Base-by-base conservation (phyloP, 805 yeast species). In the Wickerhamomyces alni region DNA sequence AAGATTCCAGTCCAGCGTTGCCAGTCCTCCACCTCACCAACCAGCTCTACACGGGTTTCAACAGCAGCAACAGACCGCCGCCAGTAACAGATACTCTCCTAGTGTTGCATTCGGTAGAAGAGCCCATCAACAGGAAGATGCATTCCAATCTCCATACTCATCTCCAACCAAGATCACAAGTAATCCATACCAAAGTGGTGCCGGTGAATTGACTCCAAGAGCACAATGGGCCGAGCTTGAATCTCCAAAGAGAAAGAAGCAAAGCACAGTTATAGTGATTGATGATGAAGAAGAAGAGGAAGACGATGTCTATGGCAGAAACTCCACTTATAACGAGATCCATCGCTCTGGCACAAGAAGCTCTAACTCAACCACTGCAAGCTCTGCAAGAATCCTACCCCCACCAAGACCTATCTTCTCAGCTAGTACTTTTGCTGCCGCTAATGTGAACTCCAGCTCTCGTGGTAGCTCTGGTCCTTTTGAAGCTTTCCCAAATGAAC, bases 341-440 rank as follows among this genome's bases (percentile, higher is more conserved):
- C 49, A 58, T n/a, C 66, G 70, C 4, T 62, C 72, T 2, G 70
- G 74, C 12, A 54, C 60, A 22, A 55, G 65, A 29, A 33, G 37
- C 24, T 57, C 61, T 11, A 42, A 48, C 33, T 50, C 57, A 25
- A 53, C 57, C 5, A 35, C 52, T 5, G 47, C 62, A 6, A 51
- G 60, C 13, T 52, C 76, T 54, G 52, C 60, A 5, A 55, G 81
- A 34, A 69, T 76, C 32, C 56, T 80, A 26, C 78, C 76, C 26
- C 77, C 77, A 4, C 85, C 82, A n/a, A 75, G 73, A 50, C 86
- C 84, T 38, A 75, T 75, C 36, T 80, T 75, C 57, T 77, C 75
- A 18, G 80, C 78, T 11, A 72, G 72, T 37, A 77, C 82, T 3
- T 79, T 68, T 59, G 82, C 81, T 2, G 81, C 77, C 37, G 83